phyloP scores from a whole-genome alignment of 2,329 filamentous ascomycete species.

The Thelonectria rubi region DNA sequence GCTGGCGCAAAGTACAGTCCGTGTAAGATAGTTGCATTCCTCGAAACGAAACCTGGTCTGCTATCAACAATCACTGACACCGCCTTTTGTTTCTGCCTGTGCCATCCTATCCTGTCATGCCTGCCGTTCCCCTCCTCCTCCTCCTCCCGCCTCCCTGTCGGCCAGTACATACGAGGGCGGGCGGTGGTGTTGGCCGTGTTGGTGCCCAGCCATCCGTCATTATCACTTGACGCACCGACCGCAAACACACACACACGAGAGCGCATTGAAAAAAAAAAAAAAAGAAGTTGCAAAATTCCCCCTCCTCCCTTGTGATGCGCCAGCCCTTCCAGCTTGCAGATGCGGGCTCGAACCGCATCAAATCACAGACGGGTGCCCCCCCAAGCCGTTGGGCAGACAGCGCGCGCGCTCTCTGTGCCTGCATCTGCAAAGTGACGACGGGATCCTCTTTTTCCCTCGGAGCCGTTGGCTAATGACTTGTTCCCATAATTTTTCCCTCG shows the following conservation, averaged over 20 bases:
- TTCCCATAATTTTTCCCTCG: slow-evolving; percentile 1
- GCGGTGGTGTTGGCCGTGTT: slow-evolving; percentile 4
- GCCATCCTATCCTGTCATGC: slow-evolving; percentile 8
- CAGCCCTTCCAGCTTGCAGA: slow-evolving; percentile 11
- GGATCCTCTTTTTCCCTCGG: slow-evolving; percentile 18
- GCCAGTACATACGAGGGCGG: neutral
- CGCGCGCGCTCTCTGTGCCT: slow-evolving; percentile 18
- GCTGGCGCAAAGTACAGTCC: slow-evolving; percentile 11
- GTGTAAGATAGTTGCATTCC: slow-evolving; percentile 7
- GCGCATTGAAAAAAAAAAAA: neutral
- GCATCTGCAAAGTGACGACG: slow-evolving; percentile 18
- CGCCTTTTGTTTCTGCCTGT: slow-evolving; percentile 19
- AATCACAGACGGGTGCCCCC: slow-evolving; percentile 6
- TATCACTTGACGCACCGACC: slow-evolving; percentile 14
- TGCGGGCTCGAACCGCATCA: slow-evolving; percentile 6
- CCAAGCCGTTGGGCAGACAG: slow-evolving; percentile 24
- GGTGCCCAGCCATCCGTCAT: slow-evolving; percentile 11
- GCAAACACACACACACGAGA: neutral
- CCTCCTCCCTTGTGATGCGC: slow-evolving; percentile 6
- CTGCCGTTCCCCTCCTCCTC: slow-evolving; percentile 1
- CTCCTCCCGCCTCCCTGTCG: slow-evolving; percentile 2
- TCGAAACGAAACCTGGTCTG: neutral
- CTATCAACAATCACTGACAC: slow-evolving; percentile 2
- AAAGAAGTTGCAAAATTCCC: neutral
- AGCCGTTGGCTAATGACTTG: neutral